Evolutionary conservation across 1,284 basidiomycete species (phyloP).

Genomic region (Sporisorium reilianum): DNA sequence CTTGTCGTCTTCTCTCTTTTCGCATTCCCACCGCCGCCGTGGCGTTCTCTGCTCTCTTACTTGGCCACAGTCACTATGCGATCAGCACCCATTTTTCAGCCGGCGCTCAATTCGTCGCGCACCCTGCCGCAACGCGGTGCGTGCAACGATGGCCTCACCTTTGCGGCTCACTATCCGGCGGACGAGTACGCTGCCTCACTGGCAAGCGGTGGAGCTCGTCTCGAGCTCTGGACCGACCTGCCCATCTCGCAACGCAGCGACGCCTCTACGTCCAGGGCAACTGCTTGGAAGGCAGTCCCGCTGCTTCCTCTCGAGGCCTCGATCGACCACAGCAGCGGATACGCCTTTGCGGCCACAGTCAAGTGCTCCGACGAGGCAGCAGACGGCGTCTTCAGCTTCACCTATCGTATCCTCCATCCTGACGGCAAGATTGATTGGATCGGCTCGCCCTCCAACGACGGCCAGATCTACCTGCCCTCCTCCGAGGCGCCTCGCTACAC

Average conservation of each 20-base stretch:
- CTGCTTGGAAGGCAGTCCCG: constrained; percentile 26
- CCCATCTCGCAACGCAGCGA: constrained; percentile 10
- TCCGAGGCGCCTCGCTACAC: not conserved
- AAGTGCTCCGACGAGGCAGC: constrained; percentile 14
- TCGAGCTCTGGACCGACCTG: constrained; percentile 42
- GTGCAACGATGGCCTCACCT: constrained; percentile 21
- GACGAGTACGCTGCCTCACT: constrained; percentile 30
- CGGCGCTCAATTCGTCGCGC: constrained; percentile 24
- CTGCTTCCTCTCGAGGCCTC: constrained; percentile 14
- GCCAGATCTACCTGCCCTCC: constrained; percentile 25
- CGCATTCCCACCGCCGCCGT: not conserved
- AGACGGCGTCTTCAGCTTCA: constrained; percentile 28
- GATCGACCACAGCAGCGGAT: constrained; percentile 10
- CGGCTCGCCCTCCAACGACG: constrained; percentile 38
- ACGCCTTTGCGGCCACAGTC: constrained; percentile 26
- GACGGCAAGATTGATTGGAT: constrained; percentile 51
- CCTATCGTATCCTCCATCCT: constrained; percentile 39
- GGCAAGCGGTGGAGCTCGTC: constrained; percentile 26
- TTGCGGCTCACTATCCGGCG: constrained; percentile 28
- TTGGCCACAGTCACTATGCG: no score
- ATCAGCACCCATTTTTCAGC: constrained; percentile 28
- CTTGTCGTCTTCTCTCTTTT: not conserved
- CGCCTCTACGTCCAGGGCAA: constrained; percentile 18
- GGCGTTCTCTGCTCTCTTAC: no score
- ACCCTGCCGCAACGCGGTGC: constrained; percentile 12